phyloP scores from a whole-genome alignment of 805 yeast species.

The Myxozyma vanderwaltii region DNA sequence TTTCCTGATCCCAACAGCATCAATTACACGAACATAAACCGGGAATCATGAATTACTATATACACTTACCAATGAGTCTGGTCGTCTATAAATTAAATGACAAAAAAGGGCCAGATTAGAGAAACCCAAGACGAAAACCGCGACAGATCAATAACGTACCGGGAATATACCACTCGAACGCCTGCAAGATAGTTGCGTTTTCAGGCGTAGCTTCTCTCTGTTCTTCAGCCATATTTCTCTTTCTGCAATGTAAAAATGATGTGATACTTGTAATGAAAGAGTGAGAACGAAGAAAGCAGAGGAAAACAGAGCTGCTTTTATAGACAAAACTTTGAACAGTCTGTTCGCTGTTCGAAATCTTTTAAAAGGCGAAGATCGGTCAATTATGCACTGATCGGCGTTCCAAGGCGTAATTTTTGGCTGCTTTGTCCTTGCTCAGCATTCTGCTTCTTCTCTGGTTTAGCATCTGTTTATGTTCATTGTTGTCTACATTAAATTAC shows the following conservation, averaged over 20 bases:
- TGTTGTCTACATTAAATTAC: too few species aligned
- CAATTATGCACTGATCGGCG: too few species aligned
- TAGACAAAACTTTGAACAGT: too few species aligned
- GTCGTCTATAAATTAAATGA: slow-evolving; percentile 14
- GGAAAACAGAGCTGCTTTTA: too few species aligned
- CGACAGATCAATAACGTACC: slow-evolving; percentile 5
- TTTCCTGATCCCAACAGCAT: slow-evolving; percentile 5
- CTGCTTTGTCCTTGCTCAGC: too few species aligned
- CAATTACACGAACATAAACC: background rate
- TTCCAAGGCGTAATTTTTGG: too few species aligned
- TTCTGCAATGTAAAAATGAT: background rate
- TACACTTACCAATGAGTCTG: slow-evolving; percentile 24
- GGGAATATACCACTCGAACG: slow-evolving; percentile 33
- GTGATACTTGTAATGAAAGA: too few species aligned
- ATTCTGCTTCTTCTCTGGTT: too few species aligned
- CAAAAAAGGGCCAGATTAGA: background rate
- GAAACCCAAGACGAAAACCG: background rate
- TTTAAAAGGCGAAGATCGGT: too few species aligned
- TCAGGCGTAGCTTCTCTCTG: slow-evolving; percentile 16
- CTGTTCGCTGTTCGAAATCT: too few species aligned
- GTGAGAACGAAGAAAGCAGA: too few species aligned
- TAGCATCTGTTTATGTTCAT: too few species aligned
- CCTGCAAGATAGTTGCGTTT: slow-evolving; percentile 32
- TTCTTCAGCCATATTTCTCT: slow-evolving; percentile 2
- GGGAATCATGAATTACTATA: background rate